phyloP scores from a whole-genome alignment of 257 asterid genomes.

The Cruciata laevipes region DNA sequence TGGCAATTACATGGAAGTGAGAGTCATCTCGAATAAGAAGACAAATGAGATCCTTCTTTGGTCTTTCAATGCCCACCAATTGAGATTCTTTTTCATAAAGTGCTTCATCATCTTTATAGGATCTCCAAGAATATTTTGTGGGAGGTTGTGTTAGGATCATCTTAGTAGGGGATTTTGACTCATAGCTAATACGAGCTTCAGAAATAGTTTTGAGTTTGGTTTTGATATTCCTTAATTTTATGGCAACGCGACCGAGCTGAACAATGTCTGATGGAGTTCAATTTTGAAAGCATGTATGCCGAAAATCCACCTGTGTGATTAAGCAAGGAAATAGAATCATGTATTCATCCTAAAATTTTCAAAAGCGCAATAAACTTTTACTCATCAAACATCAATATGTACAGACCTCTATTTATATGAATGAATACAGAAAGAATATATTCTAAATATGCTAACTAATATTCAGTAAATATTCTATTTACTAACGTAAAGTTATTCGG shows the following conservation, averaged over 20 bases:
- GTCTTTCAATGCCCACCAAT: background rate
- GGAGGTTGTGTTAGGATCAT: background rate
- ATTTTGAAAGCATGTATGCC: background rate
- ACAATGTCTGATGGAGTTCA: background rate
- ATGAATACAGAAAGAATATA: too few relatives aligned
- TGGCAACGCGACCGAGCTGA: background rate
- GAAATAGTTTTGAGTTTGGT: background rate
- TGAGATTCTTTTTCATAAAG: background rate
- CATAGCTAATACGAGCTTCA: background rate
- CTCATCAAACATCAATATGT: too few relatives aligned
- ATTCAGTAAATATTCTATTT: too few relatives aligned
- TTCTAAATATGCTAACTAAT: too few relatives aligned
- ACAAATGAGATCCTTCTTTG: background rate
- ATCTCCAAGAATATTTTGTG: background rate
- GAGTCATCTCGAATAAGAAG: background rate
- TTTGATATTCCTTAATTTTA: background rate
- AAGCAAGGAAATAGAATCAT: too few relatives aligned
- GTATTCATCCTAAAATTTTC: background rate
- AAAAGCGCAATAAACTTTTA: too few relatives aligned
- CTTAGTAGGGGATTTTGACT: background rate
- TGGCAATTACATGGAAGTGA: background rate
- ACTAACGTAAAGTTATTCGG: background rate
- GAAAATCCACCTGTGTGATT: background rate
- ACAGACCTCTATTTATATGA: too few relatives aligned
- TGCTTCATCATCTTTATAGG: conserved; percentile 3